phyloP scores from a whole-genome alignment of 371 early-diverging fungal genomes.

The Apophysomyces trapeziformis region DNA sequence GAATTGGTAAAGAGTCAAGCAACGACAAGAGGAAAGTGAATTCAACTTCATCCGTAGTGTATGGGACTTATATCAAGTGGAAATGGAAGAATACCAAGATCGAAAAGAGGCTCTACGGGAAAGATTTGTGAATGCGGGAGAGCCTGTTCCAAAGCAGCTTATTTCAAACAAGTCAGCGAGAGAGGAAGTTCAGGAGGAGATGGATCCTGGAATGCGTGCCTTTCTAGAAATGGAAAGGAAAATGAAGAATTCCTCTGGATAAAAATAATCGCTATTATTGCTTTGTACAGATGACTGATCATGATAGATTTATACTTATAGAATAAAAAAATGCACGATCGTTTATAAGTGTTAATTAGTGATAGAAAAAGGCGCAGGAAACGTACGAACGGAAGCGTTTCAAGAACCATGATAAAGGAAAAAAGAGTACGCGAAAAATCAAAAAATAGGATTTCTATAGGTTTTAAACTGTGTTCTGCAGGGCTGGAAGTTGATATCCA shows the following conservation, averaged over 20 bases:
- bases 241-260: slow-evolving; percentile 16
- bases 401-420: too few relatives aligned
- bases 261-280: neutral
- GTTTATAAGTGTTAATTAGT: too few relatives aligned
- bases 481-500: neutral
- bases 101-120: slow-evolving; percentile 30
- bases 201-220: slow-evolving; percentile 53
- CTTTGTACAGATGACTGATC: neutral
- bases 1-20: slow-evolving; percentile 36
- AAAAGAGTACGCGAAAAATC: too few relatives aligned
- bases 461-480: neutral
- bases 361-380: too few relatives aligned
- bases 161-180: slow-evolving; percentile 15
- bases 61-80: slow-evolving; percentile 53
- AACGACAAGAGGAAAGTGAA: neutral
- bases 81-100: slow-evolving; percentile 43
- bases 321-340: too few relatives aligned
- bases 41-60: slow-evolving; percentile 28
- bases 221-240: slow-evolving; percentile 50
- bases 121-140: slow-evolving; percentile 30
- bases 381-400: too few relatives aligned
- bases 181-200: slow-evolving; percentile 33
- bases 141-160: slow-evolving; percentile 31
- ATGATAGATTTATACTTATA: too few relatives aligned
- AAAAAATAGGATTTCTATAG: too few relatives aligned